Base-by-base conservation (phyloP, 768 basidiomycete genomes). In the Strobilomyces echinocephalus region DNA sequence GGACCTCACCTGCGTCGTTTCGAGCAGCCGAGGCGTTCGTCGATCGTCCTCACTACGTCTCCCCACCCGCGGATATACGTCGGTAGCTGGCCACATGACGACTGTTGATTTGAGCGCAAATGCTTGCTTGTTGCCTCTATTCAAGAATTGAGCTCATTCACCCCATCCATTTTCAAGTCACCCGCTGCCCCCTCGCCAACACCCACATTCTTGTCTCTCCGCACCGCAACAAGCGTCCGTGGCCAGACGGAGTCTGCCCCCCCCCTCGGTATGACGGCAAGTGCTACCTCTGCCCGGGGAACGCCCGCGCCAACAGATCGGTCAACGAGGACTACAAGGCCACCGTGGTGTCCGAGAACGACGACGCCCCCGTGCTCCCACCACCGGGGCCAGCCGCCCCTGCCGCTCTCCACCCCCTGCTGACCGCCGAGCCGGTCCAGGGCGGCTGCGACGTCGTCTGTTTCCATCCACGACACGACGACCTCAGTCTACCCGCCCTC, bases 281-380 rank as follows among this genome's bases (percentile, higher is more conserved):
- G 36, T 95, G 93, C 64, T 94, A 91, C 67, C 82, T 97, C 43
- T 97, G 94, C 62, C 92, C 94, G 0, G 85, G 92, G 15, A 94
- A 95, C 64, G 55, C 73, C 21, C 81, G 93, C 18, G 81, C 85
- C 0, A 82, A 83, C n/a, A 91, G 89, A 0, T 69, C 79, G 52
- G 64, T 68, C 50, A 95, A 93, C 65, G 84, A 81, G 1, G 56
- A 68, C 20, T 95, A 91, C 70, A 68, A 74, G n/a, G 70, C 79
- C 15, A 89, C 85, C 11, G 83, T 76, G 67, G 72, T 81, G 7
- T 94, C 94, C 62, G 76, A 80, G 63, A 94, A 94, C 63, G 92
- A 94, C 64, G 94, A 85, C 58, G 80, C 92, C 4, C 89, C 91
- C 11, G 73, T 94, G 9, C 73, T 92, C 0, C 81, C 88, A 16